phyloP scores from a whole-genome alignment of 164 flowering plant species.

The Nymphaea thermarum region DNA sequence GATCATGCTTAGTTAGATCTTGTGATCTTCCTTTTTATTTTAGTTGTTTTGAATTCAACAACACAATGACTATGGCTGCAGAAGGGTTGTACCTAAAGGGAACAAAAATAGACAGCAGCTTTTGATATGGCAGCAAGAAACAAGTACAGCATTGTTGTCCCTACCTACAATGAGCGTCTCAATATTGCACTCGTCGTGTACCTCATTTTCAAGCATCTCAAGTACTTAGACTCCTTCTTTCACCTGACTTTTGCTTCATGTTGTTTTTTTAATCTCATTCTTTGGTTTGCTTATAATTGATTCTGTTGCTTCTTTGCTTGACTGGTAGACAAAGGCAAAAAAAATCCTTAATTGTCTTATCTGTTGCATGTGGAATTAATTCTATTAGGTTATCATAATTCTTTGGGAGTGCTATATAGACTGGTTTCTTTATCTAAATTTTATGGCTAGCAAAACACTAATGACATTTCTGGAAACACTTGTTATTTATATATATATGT shows the following conservation, averaged over 20 bases:
- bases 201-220: conserved; percentile 87
- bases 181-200: conserved; percentile 80
- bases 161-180: conserved; percentile 96
- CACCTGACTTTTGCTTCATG: background rate
- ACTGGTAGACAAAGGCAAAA: no score
- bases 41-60: background rate
- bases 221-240: conserved; percentile 16
- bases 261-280: background rate
- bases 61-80: background rate
- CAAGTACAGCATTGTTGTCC: conserved; percentile 79
- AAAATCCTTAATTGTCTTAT: no score
- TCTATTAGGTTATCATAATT: no score
- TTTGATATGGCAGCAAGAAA: conserved; percentile 5
- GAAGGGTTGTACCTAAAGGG: background rate
- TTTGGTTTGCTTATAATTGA: no score
- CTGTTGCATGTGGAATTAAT: no score
- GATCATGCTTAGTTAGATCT: background rate
- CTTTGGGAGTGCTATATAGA: no score
- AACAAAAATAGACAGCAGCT: background rate
- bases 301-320: no score
- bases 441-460: no score
- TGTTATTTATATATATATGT: no score
- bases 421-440: no score
- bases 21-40: background rate
- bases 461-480: no score